Evolutionary conservation across 495 filamentous ascomycete species (phyloP).

Genomic region (Chaetomium tenue): DNA sequence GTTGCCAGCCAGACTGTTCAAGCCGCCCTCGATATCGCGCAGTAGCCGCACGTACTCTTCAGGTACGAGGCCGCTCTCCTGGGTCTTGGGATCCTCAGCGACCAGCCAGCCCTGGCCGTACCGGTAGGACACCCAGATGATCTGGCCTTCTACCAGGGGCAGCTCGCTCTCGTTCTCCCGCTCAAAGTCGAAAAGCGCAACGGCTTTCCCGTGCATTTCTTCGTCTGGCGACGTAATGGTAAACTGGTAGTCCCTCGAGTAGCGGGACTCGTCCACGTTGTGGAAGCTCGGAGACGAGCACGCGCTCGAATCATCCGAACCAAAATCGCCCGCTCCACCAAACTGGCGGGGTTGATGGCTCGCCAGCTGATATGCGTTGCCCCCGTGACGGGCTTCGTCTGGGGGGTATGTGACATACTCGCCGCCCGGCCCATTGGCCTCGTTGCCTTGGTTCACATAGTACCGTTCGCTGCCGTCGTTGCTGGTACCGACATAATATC

Average conservation of each 20-base stretch:
- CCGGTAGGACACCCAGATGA: constrained; percentile 93
- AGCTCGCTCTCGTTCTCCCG: constrained; percentile 97
- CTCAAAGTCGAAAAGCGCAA: constrained; percentile 91
- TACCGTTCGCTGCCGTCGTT: constrained; percentile 75
- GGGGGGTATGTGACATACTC: constrained; percentile 79
- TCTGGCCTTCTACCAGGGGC: constrained; percentile 86
- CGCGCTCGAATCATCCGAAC: constrained; percentile 60
- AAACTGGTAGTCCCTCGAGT: constrained; percentile 88
- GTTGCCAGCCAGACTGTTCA: constrained; percentile 53
- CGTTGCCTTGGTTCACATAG: constrained; percentile 70
- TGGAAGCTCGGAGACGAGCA: constrained; percentile 52
- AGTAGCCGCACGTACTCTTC: constrained; percentile 95
- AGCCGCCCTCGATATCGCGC: constrained; percentile 78
- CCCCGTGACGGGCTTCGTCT: constrained; percentile 58
- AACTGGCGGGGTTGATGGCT: constrained; percentile 56
- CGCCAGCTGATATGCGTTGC: constrained; percentile 41
- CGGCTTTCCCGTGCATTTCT: constrained; percentile 95
- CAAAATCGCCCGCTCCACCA: constrained; percentile 52
- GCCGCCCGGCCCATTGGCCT: constrained; percentile 69
- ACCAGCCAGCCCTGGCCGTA: constrained; percentile 98
- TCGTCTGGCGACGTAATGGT: constrained; percentile 94
- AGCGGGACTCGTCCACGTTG: constrained; percentile 62
- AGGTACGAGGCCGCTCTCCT: constrained; percentile 79
- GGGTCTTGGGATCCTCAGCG: constrained; percentile 91
- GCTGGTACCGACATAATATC: constrained; percentile 64